phyloP scores from a whole-genome alignment of 208 protist genomes.

The Blastocrithidia nonstop region DNA sequence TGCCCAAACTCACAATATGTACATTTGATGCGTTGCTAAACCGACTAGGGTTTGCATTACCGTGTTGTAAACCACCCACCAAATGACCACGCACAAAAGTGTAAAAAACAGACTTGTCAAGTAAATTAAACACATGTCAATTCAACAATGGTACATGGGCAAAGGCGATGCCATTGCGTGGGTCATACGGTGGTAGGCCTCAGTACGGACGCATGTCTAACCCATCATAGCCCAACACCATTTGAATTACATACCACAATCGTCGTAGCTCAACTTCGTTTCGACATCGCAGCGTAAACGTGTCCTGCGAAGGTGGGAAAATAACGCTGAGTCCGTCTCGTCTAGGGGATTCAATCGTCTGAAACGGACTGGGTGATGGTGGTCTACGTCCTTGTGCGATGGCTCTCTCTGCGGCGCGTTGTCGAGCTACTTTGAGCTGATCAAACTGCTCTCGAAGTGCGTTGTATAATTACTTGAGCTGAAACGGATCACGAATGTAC shows the following conservation, averaged over 20 bases:
- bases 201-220: constrained; percentile 23
- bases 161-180: constrained; percentile 34
- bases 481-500: constrained; percentile 33
- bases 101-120: constrained; percentile 47
- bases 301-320: not conserved
- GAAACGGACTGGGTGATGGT: not conserved
- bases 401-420: constrained; percentile 1
- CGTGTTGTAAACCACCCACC: constrained; percentile 14
- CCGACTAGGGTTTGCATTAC: too few species aligned
- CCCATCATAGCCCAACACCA: constrained; percentile 34
- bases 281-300: constrained; percentile 16
- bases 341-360: not conserved
- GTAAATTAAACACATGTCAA: constrained; percentile 22
- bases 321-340: not conserved
- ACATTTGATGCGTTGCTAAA: too few species aligned
- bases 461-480: constrained; percentile 41
- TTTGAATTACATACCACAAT: constrained; percentile 28
- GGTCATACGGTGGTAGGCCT: constrained; percentile 42
- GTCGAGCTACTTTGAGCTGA: constrained; percentile 6
- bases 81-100: constrained; percentile 21
- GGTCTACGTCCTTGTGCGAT: not conserved
- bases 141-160: constrained; percentile 30
- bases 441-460: constrained; percentile 32
- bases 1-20: too few species aligned
- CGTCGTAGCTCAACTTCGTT: constrained; percentile 29